Percentiles rank a stretch among this genome's conserved stretches.
phyloP scores from a whole-genome alignment of 805 yeast species.

The Candida pini region DNA sequence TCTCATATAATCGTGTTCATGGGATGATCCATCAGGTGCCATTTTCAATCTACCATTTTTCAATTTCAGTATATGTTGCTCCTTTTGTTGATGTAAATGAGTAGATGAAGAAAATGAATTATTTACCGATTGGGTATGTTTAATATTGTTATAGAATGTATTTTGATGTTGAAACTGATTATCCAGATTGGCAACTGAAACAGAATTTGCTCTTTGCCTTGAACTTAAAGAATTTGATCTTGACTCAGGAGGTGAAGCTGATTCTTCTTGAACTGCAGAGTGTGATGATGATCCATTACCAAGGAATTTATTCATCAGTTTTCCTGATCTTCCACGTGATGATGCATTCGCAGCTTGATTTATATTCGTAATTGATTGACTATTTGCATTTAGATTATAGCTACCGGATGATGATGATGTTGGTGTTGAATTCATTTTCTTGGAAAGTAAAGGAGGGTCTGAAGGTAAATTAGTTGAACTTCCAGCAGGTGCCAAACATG shows the following conservation, averaged over 20 bases:
- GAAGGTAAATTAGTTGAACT: too few relatives aligned
- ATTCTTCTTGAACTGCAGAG: constrained; percentile 13
- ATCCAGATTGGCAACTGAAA: constrained; percentile 17
- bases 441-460: too few relatives aligned
- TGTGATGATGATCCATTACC: constrained; percentile 6
- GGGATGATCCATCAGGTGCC: constrained; percentile 26
- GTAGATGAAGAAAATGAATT: constrained; percentile 3
- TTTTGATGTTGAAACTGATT: constrained; percentile 8
- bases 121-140: constrained; percentile 23
- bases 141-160: constrained; percentile 11
- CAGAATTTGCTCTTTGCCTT: constrained; percentile 16
- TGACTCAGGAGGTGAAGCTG: constrained; percentile 18
- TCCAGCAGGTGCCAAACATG: not conserved
- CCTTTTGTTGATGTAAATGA: constrained; percentile 21
- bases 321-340: constrained; percentile 16
- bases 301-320: constrained; percentile 16
- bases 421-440: constrained; percentile 1
- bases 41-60: constrained; percentile 26
- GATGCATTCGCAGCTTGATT: not conserved
- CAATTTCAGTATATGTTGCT: constrained; percentile 19
- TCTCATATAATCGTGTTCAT: constrained; percentile 31
- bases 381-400: not conserved
- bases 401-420: constrained; percentile 1
- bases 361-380: too few relatives aligned
- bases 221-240: constrained; percentile 15